A percentile compares a stretch with the other conserved stretches of the same genome.
Evolutionary conservation across 2,329 filamentous ascomycete species (phyloP).

Genomic region (Monilinia fructicola): DNA sequence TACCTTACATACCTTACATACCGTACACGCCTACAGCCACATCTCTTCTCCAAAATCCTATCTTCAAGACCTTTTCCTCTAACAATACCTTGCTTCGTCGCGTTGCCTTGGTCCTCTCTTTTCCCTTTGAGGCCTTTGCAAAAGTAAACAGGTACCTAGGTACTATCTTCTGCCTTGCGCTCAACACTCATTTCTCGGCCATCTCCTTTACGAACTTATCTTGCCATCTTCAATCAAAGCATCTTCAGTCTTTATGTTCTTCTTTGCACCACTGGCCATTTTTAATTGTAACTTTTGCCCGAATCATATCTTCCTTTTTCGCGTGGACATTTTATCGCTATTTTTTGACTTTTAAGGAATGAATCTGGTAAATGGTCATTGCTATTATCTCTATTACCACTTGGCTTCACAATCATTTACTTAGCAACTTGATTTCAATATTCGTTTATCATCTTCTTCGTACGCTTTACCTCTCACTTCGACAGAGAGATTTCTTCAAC

Average conservation of each 20-base stretch:
- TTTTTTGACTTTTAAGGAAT: background rate
- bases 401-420: background rate
- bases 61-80: background rate
- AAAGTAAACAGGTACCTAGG: background rate
- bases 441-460: background rate
- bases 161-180: background rate
- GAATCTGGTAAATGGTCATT: background rate
- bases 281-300: background rate
- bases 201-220: background rate
- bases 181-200: background rate
- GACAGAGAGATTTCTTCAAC: too few species aligned
- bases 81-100: background rate
- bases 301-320: background rate
- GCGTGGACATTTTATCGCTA: background rate
- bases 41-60: background rate
- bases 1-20: background rate
- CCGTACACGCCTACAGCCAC: too few species aligned
- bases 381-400: background rate
- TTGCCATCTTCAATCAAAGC: background rate
- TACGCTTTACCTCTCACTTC: background rate
- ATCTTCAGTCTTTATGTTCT: background rate
- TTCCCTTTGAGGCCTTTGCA: background rate
- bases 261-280: background rate
- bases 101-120: too few species aligned
- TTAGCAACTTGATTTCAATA: background rate